Base-by-base conservation (phyloP, 768 basidiomycete species). In the Phanerodontia chrysosporium region DNA sequence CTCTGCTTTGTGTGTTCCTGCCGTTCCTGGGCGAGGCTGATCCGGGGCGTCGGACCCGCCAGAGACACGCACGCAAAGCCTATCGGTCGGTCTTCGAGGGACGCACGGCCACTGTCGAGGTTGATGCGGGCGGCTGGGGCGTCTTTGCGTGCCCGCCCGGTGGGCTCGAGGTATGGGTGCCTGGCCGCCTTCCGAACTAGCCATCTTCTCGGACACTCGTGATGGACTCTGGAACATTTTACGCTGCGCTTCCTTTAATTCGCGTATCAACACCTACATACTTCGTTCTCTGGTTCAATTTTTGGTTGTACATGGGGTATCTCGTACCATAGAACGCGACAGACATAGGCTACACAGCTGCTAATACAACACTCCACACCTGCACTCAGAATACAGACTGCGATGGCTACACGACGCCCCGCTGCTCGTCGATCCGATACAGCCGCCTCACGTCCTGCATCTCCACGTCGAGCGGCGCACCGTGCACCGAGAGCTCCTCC, bases 111-210 rank as follows among this genome's bases (percentile, higher is more conserved):
- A 69, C 67, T 22, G 74, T 85, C 6, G 67, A 73, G 27, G 79
- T 83, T 55, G 77, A 83, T 61, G 55, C 62, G 10, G 71, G 78
- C n/a, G 89, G 89, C 8, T 87, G 85, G 86, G 87, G 84, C 0
- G 64, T 67, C 4, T 91, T 91, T 65, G 76, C 82, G 39, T 89
- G 86, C 66, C 78, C 78, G 22, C 73, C 78, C 6, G 79, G 78
- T 44, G 72, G 70, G 29, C 77, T 87, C 2, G 80, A 86, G 66
- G 80, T 91, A 16, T 91, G 89, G 88, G 71, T 77, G 18, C 68
- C 55, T 1, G 14, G 6, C 1, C 52, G 30, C 8, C 49, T 52
- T 21, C n/a, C 35, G 7, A 36, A 59, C 28, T 25, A 25, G 36
- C 18, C 7, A 18, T 21, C 18, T 3, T 14, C 36, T 45, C 16